Evolutionary conservation across 306 rosid genomes (phyloP).

Genomic region (Benincasa hispida): DNA sequence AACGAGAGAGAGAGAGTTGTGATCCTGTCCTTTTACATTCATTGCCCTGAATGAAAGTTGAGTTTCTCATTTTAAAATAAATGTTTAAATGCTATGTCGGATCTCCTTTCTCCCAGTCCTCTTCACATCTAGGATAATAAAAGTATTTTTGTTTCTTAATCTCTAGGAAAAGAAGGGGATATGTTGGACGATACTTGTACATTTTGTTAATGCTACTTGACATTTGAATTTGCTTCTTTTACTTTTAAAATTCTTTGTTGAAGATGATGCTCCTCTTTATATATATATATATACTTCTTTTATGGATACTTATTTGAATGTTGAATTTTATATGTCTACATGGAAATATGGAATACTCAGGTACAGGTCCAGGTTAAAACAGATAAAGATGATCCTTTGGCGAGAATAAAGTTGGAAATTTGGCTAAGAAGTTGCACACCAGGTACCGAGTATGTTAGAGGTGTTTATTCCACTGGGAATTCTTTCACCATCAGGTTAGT

Average conservation of each 20-base stretch:
- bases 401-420: constrained; percentile 43
- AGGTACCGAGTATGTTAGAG: constrained; percentile 15
- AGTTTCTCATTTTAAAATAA: too few species aligned
- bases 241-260: neutral
- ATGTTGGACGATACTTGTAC: neutral
- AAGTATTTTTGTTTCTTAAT: neutral
- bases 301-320: neutral
- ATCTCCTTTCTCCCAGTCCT: neutral
- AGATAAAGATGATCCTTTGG: constrained; percentile 39
- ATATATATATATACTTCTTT: too few species aligned
- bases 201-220: neutral
- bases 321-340: neutral
- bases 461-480: constrained; percentile 24
- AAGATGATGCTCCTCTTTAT: neutral
- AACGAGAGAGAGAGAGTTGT: too few species aligned
- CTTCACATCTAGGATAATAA: neutral
- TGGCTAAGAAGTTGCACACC: constrained; percentile 34
- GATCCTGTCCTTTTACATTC: neutral
- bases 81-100: too few species aligned
- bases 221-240: neutral
- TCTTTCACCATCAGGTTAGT: constrained; percentile 61
- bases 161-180: neutral
- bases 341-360: constrained; percentile 23
- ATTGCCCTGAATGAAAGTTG: too few species aligned
- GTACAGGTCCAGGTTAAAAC: constrained; percentile 38